Evolutionary conservation across 225 moss, liverwort and hornwort species (phyloP), one percentile per base, ranked within the genome.

Genomic region (Ulota crispa): DNA sequence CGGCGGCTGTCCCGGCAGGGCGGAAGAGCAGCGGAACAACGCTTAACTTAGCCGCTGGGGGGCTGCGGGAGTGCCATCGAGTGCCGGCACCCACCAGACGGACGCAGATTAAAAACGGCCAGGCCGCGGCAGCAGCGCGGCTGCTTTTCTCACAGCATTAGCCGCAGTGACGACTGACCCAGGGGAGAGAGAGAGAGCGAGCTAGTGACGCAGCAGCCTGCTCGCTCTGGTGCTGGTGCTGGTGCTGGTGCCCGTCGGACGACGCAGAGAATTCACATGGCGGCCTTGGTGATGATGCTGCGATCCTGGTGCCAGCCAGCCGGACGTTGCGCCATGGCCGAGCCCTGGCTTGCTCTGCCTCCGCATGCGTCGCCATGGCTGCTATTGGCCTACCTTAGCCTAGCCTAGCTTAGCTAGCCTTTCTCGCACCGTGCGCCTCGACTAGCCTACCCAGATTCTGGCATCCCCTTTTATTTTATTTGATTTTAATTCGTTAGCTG

Each of bases 301-400:
- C 73, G 81, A 73, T 81, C 73, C 23, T 24, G 70, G 80, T 53
- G 55, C 55, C 68, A 68, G 27, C 75, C 76, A n/a, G n/a, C n/a
- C n/a, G 50, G 82, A 75, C 59, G 75, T 75, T 69, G 76, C 82
- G 82, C 75, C 82, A 60, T 75, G 82, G 82, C 67, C 56, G 67
- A 56, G 65, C 36, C 73, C 73, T 34, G n/a, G n/a, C n/a, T n/a
- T 4, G 45, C 55, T 34, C 60, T 9, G 68, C 47, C 23, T 72
- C 75, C 82, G 82, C 82, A 60, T 73, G 73, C 41, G 34, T 11
- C 81, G 65, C 65, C 81, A 16, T 56, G 66, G 66, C 81, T 74
- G 80, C 73, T 81, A 24, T 30, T 66, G 30, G 75, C 41, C 34
- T 37, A 76, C 16, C 64, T 45, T 50, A 52, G 64, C 50, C 24